Evolutionary conservation across 176 grass and related monocot genomes (phyloP).

Genomic region (Elymus sibiricus): DNA sequence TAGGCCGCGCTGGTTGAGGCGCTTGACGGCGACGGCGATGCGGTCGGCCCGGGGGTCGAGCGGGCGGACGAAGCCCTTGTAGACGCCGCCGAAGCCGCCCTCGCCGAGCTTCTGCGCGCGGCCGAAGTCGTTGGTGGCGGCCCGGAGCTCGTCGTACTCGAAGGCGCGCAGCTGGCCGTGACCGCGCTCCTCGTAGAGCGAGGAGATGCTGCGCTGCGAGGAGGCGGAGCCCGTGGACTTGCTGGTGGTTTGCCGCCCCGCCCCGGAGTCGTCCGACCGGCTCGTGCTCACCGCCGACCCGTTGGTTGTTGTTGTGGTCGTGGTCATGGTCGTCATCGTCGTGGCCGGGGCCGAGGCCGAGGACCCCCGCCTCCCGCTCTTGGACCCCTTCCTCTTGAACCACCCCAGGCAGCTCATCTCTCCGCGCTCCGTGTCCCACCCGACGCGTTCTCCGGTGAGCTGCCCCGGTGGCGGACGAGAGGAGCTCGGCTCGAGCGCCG

Average conservation of each 20-base stretch:
- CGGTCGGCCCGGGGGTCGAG: slow-evolving; percentile 49
- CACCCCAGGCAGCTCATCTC: slow-evolving; percentile 64
- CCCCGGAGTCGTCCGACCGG: slow-evolving; percentile 62
- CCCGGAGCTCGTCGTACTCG: slow-evolving; percentile 68
- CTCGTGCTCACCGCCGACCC: slow-evolving; percentile 58
- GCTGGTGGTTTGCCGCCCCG: slow-evolving; percentile 42
- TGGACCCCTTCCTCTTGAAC: slow-evolving; percentile 35
- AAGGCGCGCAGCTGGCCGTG: slow-evolving; percentile 69
- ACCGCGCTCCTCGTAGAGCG: slow-evolving; percentile 82
- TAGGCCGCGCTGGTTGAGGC: slow-evolving; percentile 69
- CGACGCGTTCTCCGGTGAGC: not conserved
- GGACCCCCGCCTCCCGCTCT: not conserved
- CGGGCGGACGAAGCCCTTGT: slow-evolving; percentile 62
- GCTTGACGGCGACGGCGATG: slow-evolving; percentile 75
- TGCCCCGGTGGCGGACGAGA: not conserved
- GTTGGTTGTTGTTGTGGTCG: not conserved
- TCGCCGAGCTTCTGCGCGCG: slow-evolving; percentile 82
- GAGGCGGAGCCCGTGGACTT: slow-evolving; percentile 65
- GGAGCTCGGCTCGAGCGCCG: too few species aligned
- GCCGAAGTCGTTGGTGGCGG: slow-evolving; percentile 70
- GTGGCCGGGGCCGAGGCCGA: not conserved
- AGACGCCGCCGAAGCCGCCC: slow-evolving; percentile 89
- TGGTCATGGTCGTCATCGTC: not conserved
- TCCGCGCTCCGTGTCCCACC: not conserved
- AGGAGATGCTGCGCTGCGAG: slow-evolving; percentile 74